Conservation (phyloP, 805 yeast species). For the Kockiozyma suomiensis region DNA sequence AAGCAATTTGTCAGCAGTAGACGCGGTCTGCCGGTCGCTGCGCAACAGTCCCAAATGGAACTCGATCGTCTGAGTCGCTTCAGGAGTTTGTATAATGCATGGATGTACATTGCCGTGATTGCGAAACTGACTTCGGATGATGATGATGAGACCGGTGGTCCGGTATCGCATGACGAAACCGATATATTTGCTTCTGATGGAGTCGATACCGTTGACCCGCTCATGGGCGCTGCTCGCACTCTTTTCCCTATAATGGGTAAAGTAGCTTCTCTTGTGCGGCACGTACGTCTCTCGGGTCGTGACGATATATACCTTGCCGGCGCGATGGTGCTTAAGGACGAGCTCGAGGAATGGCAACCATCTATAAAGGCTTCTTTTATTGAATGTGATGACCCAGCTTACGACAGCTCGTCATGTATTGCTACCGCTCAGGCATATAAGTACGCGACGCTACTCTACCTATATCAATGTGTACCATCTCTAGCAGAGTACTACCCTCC, state of each 20-base stretch:
- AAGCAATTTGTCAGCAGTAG: constrained; percentile 28
- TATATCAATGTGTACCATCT: constrained; percentile 74
- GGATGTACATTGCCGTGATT: constrained; percentile 68
- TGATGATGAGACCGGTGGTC: constrained; percentile 42
- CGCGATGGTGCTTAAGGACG: constrained; percentile 58
- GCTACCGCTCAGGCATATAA: constrained; percentile 74
- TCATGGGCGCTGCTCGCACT: constrained; percentile 67
- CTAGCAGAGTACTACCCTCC: constrained; percentile 38
- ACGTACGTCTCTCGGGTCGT: constrained; percentile 47
- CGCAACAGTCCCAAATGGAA: constrained; percentile 15
- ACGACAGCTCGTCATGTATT: constrained; percentile 62
- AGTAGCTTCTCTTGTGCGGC: constrained; percentile 59
- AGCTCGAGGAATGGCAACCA: constrained; percentile 62
- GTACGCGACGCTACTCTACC: constrained; percentile 58
- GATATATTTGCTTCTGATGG: constrained; percentile 6
- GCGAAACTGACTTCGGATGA: constrained; percentile 63
- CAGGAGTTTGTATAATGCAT: constrained; percentile 61
- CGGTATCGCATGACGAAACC: constrained; percentile 29
- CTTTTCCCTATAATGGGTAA: constrained; percentile 65
- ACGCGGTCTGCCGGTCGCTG: constrained; percentile 12
- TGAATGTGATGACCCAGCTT: constrained; percentile 48
- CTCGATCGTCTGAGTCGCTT: constrained; percentile 39
- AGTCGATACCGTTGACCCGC: constrained; percentile 56
- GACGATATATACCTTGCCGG: constrained; percentile 44
- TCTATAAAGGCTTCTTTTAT: constrained; percentile 44